These are phyloP conservation scores for Cordyceps fumosorosea DNA, from an alignment of 2,329 filamentous ascomycete species.

Conservation along the genomic window DNA sequence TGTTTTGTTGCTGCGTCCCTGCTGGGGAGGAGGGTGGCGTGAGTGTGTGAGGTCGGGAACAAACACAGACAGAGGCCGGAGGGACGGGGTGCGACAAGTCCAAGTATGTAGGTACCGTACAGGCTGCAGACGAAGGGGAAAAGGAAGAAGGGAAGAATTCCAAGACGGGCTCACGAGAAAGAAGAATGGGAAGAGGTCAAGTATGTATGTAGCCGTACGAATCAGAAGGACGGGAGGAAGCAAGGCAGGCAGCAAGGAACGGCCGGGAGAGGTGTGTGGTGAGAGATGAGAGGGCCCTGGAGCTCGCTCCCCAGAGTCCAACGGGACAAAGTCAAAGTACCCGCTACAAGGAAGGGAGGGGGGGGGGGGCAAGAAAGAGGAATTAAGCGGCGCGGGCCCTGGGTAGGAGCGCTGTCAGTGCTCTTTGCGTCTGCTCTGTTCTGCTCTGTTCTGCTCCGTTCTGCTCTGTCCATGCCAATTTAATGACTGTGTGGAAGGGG, in stretches of 20 bases:
- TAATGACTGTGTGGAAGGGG: not conserved
- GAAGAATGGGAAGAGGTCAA: not conserved
- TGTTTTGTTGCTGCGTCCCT: not conserved
- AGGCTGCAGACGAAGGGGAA: conserved; percentile 3
- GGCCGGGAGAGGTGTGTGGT: not conserved
- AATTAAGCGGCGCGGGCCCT: not conserved
- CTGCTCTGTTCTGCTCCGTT: too few relatives aligned
- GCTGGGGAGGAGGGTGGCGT: not conserved
- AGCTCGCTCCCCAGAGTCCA: not conserved
- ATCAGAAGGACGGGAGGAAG: not conserved
- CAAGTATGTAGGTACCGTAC: not conserved
- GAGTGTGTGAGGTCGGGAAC: not conserved
- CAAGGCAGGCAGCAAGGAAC: not conserved
- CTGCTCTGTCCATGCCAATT: not conserved
- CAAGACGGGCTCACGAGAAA: not conserved
- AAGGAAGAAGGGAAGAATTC: not conserved
- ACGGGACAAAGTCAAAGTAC: not conserved
- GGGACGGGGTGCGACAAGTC: not conserved
- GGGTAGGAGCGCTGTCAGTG: not conserved
- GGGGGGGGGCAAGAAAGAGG: not conserved
- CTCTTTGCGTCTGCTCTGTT: not conserved
- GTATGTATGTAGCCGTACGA: not conserved
- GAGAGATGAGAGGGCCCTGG: not conserved
- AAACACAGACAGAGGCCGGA: not conserved
- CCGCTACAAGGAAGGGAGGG: too few relatives aligned